Evolutionary conservation across 495 filamentous ascomycete species (phyloP).

Genomic region (Xeromyces bisporus): DNA sequence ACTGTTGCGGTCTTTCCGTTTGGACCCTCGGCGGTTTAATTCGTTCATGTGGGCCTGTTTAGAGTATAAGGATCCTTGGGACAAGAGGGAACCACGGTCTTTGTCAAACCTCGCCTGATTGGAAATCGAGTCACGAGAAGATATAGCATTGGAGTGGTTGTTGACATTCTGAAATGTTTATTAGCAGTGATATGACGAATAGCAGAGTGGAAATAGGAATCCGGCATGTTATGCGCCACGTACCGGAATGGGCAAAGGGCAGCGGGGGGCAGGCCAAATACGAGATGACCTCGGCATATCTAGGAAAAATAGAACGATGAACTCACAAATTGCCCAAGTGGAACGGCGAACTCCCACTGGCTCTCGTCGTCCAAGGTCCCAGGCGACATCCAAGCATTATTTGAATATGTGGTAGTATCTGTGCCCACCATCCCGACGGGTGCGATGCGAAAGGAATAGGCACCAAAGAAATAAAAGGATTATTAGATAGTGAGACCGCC

Average conservation of each 20-base stretch:
- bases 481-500: constrained; percentile 15
- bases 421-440: constrained; percentile 29
- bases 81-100: constrained; percentile 23
- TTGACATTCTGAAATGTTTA: constrained; percentile 11
- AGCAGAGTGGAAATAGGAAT: no score
- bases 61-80: constrained; percentile 26
- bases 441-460: no score
- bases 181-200: not conserved
- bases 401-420: constrained; percentile 22
- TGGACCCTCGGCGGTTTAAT: constrained; percentile 12
- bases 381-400: constrained; percentile 25
- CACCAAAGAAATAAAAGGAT: no score
- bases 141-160: constrained; percentile 18
- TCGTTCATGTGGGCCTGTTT: constrained; percentile 12
- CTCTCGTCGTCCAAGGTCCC: constrained; percentile 16
- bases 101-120: constrained; percentile 11
- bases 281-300: no score
- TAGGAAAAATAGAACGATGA: not conserved
- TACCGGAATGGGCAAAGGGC: no score
- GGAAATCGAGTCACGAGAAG: constrained; percentile 22
- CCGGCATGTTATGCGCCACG: no score
- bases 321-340: constrained; percentile 26
- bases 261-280: no score
- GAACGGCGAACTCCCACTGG: constrained; percentile 32
- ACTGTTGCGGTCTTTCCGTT: constrained; percentile 33